These are phyloP conservation scores for Phytopythium sindhum DNA, from an alignment of 352 stramenopile genomes.

Conservation along the genomic window DNA sequence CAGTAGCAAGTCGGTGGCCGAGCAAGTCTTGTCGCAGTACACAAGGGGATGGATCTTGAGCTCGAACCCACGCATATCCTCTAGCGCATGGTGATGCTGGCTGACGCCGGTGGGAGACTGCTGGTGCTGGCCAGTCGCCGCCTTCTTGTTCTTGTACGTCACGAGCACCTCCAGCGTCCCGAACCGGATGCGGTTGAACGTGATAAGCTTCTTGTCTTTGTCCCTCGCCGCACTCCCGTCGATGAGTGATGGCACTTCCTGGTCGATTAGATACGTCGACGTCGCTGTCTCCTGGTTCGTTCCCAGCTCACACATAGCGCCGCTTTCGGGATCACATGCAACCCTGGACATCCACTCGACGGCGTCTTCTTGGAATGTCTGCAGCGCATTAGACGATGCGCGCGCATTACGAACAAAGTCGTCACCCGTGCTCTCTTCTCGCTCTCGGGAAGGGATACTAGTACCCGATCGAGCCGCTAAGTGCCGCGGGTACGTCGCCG, in stretches of 20 bases:
- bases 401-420: slow-evolving; percentile 3
- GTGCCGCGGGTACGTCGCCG: slow-evolving; percentile 43
- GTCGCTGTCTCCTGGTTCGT: slow-evolving; percentile 1
- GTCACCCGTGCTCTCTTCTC: neutral
- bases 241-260: slow-evolving; percentile 12
- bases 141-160: slow-evolving; percentile 82
- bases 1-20: slow-evolving; percentile 62
- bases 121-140: slow-evolving; percentile 11
- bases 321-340: neutral
- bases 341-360: slow-evolving; percentile 35
- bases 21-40: slow-evolving; percentile 86
- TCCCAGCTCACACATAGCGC: neutral
- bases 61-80: slow-evolving; percentile 85
- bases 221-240: slow-evolving; percentile 42
- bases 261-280: neutral
- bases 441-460: neutral
- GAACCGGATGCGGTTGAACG: slow-evolving; percentile 81
- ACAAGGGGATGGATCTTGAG: slow-evolving; percentile 84
- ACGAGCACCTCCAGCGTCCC: slow-evolving; percentile 73
- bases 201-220: slow-evolving; percentile 43
- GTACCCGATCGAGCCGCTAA: slow-evolving; percentile 18
- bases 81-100: slow-evolving; percentile 35
- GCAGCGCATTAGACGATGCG: slow-evolving; percentile 14
- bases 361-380: slow-evolving; percentile 40
- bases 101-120: slow-evolving; percentile 11